Conservation (phyloP, 257 asterid species). For the Petunia secreta region DNA sequence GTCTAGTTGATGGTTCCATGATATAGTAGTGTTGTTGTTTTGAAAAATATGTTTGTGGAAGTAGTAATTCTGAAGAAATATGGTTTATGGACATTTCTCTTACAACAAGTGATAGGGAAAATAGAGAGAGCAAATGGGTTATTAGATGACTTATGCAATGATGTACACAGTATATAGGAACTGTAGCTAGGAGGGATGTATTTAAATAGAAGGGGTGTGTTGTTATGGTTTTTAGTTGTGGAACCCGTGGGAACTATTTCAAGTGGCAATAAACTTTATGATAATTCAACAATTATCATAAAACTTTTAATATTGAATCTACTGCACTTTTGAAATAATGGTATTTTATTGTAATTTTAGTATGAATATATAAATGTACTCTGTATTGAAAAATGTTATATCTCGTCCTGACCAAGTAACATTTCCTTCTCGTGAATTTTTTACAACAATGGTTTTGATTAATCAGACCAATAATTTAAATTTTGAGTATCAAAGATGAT, state of each 20-base stretch:
- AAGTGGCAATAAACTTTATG: not conserved
- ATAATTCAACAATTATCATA: too few species aligned
- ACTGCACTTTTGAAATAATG: too few species aligned
- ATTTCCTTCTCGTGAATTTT: too few species aligned
- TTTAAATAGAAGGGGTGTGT: constrained; percentile 27
- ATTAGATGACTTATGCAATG: not conserved
- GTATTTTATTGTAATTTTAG: too few species aligned
- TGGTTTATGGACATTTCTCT: constrained; percentile 65
- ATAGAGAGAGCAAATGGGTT: constrained; percentile 17
- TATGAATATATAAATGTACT: too few species aligned
- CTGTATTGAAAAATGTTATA: too few species aligned
- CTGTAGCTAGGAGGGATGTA: not conserved
- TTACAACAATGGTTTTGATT: too few species aligned
- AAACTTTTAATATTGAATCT: too few species aligned
- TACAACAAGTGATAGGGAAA: not conserved
- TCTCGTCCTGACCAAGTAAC: too few species aligned
- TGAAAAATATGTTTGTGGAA: constrained; percentile 53
- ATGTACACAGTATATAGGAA: not conserved
- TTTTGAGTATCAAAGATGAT: too few species aligned
- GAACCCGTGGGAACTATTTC: constrained; percentile 33
- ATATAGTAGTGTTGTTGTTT: constrained; percentile 15
- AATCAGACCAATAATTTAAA: too few species aligned
- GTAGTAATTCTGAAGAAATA: constrained; percentile 40
- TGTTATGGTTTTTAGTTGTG: not conserved
- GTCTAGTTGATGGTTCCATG: constrained; percentile 42